These are phyloP conservation scores for Microsporum audouinii DNA, from an alignment of 2,329 filamentous ascomycete species.

Conservation along the genomic window DNA sequence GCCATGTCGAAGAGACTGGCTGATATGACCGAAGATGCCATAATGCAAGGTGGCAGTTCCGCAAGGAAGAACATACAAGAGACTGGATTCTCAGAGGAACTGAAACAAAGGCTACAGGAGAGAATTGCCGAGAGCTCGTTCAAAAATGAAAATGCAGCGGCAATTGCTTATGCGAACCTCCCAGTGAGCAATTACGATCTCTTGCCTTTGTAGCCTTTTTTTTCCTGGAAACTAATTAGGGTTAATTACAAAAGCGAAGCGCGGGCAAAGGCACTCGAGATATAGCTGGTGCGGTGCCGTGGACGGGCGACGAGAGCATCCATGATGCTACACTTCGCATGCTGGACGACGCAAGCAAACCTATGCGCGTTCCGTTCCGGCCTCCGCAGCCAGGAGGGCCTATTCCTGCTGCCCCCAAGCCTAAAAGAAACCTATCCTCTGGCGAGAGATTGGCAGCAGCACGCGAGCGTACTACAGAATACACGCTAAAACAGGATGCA, in stretches of 20 bases:
- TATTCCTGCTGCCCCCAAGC: slow-evolving; percentile 36
- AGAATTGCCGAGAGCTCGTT: slow-evolving; percentile 48
- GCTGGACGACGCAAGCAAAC: slow-evolving; percentile 53
- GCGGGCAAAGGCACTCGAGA: slow-evolving; percentile 58
- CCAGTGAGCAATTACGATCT: slow-evolving; percentile 30
- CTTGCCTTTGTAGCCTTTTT: background rate
- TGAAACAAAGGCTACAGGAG: slow-evolving; percentile 48
- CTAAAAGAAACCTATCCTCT: slow-evolving; percentile 28
- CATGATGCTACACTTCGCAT: slow-evolving; percentile 74
- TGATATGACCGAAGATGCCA: slow-evolving; percentile 49
- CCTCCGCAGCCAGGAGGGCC: slow-evolving; percentile 30
- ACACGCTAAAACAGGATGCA: slow-evolving; percentile 43
- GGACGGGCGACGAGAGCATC: slow-evolving; percentile 65
- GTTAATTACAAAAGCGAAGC: slow-evolving; percentile 29
- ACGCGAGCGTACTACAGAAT: slow-evolving; percentile 47
- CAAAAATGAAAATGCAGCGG: slow-evolving; percentile 41
- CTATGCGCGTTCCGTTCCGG: slow-evolving; percentile 36
- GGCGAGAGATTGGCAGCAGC: slow-evolving; percentile 47
- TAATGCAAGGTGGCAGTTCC: slow-evolving; percentile 44
- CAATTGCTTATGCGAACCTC: slow-evolving; percentile 44
- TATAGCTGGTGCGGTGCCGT: slow-evolving; percentile 56
- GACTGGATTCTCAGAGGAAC: slow-evolving; percentile 51
- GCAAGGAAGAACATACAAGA: slow-evolving; percentile 48
- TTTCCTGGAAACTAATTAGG: background rate
- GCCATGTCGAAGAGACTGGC: slow-evolving; percentile 48